Evolutionary conservation across 306 rosid genomes (phyloP), one percentile per base, ranked within the genome.

Genomic region (Pachyrhizus erosus): DNA sequence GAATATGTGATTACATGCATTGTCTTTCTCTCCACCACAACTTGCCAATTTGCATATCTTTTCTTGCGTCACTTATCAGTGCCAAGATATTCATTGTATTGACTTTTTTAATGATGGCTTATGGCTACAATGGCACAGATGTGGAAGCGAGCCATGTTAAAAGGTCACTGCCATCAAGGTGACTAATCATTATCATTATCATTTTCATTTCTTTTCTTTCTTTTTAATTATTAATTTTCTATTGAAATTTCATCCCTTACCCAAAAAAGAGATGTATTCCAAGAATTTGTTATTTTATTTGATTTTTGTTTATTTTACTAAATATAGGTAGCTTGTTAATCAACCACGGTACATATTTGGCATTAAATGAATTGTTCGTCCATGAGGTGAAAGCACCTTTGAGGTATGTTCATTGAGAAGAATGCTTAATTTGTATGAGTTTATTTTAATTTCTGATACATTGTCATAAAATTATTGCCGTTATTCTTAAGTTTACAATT

Each of bases 61-160:
- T 79, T 74, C 76, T 55, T 42, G 70, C 73, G 64, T 42, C 58
- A 76, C 76, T 81, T 70, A 61, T 40, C 77, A 49, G 65, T 0
- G 6, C 3, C 14, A 76, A 85, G 79, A 85, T 51, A 31, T 64
- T 64, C 54, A 69, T 78, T 11, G 61, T 37, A 66, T 79, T 68
- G 79, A 78, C 84, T 68, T 78, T 78, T 67, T 29, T 26, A 48
- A 48, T 37, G 20, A 74, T 65, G 71, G 27, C 26, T 34, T 18
- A 54, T 20, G 26, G 34, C 34, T 23, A 20, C 46, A 78, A 69
- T 48, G 84, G 69, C 27, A 72, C 73, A 58, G 76, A 57, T 15
- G 26, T 78, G 84, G 84, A 86, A 86, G 79, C 80, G 49, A 79
- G 75, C 69, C 76, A 79, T 70, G 85, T 39, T 40, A 83, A 83